Evolutionary conservation across 2,329 filamentous ascomycete species (phyloP).

Genomic region (Colletotrichum plurivorum): DNA sequence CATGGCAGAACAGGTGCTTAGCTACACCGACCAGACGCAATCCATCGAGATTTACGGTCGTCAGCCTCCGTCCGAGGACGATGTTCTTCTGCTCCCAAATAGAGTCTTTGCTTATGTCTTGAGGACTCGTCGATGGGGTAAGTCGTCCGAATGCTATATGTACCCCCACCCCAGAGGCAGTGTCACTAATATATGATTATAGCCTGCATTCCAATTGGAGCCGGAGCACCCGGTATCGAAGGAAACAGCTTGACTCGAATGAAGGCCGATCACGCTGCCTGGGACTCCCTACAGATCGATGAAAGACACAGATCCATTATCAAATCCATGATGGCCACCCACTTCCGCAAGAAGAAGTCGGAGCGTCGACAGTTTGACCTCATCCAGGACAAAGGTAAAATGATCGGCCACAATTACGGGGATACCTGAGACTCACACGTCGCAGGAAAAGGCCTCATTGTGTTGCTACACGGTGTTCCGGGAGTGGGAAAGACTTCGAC

Average conservation of each 20-base stretch:
- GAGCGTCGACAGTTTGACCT: conserved; percentile 55
- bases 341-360: conserved; percentile 56
- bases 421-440: not conserved
- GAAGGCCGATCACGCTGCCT: not conserved
- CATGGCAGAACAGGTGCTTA: not conserved
- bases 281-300: not conserved
- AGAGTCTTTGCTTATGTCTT: conserved; percentile 8
- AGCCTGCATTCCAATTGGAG: not conserved
- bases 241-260: not conserved
- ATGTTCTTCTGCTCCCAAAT: not conserved
- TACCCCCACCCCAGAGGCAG: too few relatives aligned
- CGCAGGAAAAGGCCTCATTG: conserved; percentile 53
- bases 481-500: conserved; percentile 66
- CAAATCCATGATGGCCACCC: conserved; percentile 42
- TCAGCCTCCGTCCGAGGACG: not conserved
- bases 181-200: not conserved
- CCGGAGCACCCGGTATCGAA: not conserved
- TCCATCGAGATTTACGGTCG: not conserved
- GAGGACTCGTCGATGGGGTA: conserved; percentile 18
- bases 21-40: conserved; percentile 3
- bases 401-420: accelerated
- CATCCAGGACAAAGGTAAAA: conserved; percentile 59
- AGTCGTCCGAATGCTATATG: not conserved
- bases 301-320: conserved; percentile 12
- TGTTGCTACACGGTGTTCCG: conserved; percentile 62